Conservation (phyloP, 1,284 basidiomycete genomes). For the Heterobasidion occidentale region DNA sequence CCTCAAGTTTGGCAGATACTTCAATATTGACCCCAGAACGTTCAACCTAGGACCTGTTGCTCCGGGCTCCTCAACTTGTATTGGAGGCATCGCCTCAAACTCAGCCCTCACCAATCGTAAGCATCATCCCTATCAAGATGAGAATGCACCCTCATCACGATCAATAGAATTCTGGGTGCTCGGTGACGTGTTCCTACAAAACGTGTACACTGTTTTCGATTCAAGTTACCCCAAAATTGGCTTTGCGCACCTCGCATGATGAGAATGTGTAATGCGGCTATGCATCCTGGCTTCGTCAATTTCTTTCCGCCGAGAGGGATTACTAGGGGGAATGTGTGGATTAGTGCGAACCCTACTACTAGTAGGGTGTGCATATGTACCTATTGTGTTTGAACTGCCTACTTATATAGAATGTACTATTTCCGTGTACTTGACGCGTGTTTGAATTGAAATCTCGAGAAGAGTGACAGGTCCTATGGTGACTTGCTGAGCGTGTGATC, state of each 20-base stretch:
- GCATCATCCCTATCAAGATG: background rate
- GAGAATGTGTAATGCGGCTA: background rate
- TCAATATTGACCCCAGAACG: constrained; percentile 12
- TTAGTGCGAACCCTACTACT: no score
- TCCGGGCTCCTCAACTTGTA: constrained; percentile 9
- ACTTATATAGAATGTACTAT: no score
- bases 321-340: no score
- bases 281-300: background rate
- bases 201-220: constrained; percentile 14
- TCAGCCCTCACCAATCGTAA: background rate
- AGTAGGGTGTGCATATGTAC: no score
- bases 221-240: constrained; percentile 12
- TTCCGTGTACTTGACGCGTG: background rate
- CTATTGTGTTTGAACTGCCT: no score
- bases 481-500: background rate
- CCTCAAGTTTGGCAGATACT: constrained; percentile 15
- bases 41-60: constrained; percentile 15
- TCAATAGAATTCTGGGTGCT: constrained; percentile 18
- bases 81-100: constrained; percentile 12
- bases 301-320: background rate
- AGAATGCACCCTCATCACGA: no score
- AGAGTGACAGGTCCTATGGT: background rate
- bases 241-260: constrained; percentile 7
- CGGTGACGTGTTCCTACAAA: constrained; percentile 19
- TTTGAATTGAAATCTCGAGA: background rate